Evolutionary conservation across 768 basidiomycete species (phyloP).

Genomic region (Flagelloscypha sp.): DNA sequence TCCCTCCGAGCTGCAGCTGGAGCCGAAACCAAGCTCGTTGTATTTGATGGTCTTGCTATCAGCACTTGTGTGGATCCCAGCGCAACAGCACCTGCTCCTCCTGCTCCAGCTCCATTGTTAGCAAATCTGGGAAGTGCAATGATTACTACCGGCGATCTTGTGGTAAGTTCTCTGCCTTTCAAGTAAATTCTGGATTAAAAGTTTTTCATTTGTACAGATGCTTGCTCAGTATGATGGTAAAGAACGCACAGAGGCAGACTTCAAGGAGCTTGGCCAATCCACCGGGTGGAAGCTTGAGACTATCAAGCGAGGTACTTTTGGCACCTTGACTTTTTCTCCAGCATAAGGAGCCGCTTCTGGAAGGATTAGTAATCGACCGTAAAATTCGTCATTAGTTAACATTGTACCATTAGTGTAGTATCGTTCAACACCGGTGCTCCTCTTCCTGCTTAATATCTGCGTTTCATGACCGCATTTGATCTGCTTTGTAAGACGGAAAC

Average conservation of each 20-base stretch:
- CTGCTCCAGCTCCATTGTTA: conserved; percentile 14
- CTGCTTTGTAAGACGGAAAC: too few species aligned
- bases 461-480: too few species aligned
- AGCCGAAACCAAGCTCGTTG: conserved; percentile 17
- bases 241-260: conserved; percentile 17
- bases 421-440: too few species aligned
- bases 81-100: conserved; percentile 1
- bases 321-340: too few species aligned
- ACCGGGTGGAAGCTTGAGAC: conserved; percentile 17
- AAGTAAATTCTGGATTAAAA: too few species aligned
- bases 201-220: conserved; percentile 14
- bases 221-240: conserved; percentile 11
- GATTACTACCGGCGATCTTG: neutral
- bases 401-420: too few species aligned
- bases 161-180: too few species aligned
- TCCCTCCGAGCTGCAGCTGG: conserved; percentile 20
- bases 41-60: conserved; percentile 14
- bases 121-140: conserved; percentile 14
- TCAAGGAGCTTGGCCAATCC: conserved; percentile 8
- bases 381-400: too few species aligned
- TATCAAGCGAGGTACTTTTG: conserved; percentile 2
- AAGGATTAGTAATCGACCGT: too few species aligned
- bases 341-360: too few species aligned
- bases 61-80: conserved; percentile 12
- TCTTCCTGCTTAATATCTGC: too few species aligned